A percentile compares a stretch with the other conserved stretches of the same genome.
These are phyloP conservation scores for Calonectria pauciramosa DNA, from an alignment of 2,329 filamentous ascomycete species.

Conservation along the genomic window DNA sequence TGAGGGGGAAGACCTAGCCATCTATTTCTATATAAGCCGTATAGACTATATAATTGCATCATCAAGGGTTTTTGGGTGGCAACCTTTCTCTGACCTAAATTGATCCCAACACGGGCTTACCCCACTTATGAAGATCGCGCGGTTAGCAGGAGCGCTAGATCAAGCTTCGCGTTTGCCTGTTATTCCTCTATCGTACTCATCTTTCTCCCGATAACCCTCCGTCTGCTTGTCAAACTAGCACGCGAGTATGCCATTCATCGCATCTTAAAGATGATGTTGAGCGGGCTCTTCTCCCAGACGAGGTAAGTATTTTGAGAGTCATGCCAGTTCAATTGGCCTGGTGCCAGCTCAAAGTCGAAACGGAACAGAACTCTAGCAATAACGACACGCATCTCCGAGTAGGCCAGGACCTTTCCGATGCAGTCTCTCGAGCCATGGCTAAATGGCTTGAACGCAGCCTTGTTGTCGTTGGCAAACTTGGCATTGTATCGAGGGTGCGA, in stretches of 20 bases:
- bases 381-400: not conserved
- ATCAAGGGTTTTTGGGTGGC: no score
- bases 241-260: not conserved
- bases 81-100: no score
- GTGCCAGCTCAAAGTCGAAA: not conserved
- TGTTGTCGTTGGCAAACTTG: not conserved
- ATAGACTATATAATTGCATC: no score
- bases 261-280: not conserved
- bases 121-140: no score
- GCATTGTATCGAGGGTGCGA: not conserved
- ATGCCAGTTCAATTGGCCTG: not conserved
- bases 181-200: constrained; percentile 21
- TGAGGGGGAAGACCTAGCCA: no score
- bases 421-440: not conserved
- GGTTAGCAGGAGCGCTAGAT: no score
- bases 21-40: no score
- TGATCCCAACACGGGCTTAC: no score
- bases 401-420: not conserved
- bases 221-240: not conserved
- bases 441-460: not conserved
- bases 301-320: not conserved
- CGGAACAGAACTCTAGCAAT: not conserved
- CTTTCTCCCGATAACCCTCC: constrained; percentile 25
- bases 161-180: not conserved
- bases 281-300: not conserved